These are phyloP conservation scores for Eremothecium sinecaudum DNA, from an alignment of 1,139 yeast species.

Conservation along the genomic window DNA sequence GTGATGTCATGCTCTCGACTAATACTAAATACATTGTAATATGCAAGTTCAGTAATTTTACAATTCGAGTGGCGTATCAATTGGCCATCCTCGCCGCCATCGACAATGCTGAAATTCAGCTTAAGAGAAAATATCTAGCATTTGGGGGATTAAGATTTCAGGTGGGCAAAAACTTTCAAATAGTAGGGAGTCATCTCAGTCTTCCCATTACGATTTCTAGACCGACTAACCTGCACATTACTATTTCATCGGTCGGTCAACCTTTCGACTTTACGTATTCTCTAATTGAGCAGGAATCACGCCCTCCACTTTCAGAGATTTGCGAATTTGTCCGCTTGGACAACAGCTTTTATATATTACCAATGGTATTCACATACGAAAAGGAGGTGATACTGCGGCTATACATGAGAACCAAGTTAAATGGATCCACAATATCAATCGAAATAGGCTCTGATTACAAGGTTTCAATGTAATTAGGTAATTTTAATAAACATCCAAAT, in stretches of 20 bases:
- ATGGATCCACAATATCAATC: slow-evolving; percentile 7
- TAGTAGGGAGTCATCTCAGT: slow-evolving; percentile 13
- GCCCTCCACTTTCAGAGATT: slow-evolving; percentile 12
- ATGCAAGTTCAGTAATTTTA: slow-evolving; percentile 10
- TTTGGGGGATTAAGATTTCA: slow-evolving; percentile 16
- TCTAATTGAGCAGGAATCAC: slow-evolving; percentile 21
- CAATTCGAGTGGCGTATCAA: not conserved
- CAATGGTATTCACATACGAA: slow-evolving; percentile 10
- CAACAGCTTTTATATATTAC: slow-evolving; percentile 12
- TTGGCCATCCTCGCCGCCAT: not conserved
- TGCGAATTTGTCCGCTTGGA: slow-evolving; percentile 8
- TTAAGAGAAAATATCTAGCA: slow-evolving; percentile 11
- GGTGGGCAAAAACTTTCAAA: slow-evolving; percentile 18
- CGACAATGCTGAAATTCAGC: slow-evolving; percentile 1
- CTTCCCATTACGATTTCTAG: slow-evolving; percentile 2
- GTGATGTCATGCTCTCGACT: slow-evolving; percentile 33
- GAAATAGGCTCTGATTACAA: slow-evolving; percentile 9
- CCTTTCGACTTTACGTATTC: slow-evolving; percentile 17
- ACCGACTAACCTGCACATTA: slow-evolving; percentile 6
- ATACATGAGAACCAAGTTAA: slow-evolving; percentile 13
- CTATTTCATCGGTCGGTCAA: slow-evolving; percentile 1
- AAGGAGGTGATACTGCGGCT: slow-evolving; percentile 9
- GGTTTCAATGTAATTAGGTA: too few species aligned
- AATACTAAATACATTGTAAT: slow-evolving; percentile 32
- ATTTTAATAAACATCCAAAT: too few species aligned